These are phyloP conservation scores for Phytophthora parvispora DNA, from an alignment of 352 stramenopile genomes.

Conservation along the genomic window DNA sequence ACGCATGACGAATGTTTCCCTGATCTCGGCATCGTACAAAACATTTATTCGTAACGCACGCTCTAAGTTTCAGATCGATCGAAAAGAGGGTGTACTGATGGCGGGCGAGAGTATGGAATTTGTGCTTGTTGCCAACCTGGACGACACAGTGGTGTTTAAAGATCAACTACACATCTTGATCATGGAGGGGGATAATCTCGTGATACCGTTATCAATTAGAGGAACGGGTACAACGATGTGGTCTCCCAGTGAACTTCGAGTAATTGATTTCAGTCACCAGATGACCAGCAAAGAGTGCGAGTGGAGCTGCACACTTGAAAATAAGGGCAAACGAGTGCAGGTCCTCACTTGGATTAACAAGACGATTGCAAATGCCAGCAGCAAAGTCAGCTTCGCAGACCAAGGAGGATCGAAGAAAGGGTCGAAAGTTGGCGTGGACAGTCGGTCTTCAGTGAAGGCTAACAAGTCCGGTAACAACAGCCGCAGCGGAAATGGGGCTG, in stretches of 20 bases:
- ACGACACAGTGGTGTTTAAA: slow-evolving; percentile 94
- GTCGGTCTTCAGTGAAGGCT: slow-evolving; percentile 14
- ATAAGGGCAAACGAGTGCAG: slow-evolving; percentile 95
- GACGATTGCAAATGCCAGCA: slow-evolving; percentile 26
- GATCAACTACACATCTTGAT: slow-evolving; percentile 96
- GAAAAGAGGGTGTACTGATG: slow-evolving; percentile 88
- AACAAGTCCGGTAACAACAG: slow-evolving; percentile 30
- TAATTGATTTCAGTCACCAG: slow-evolving; percentile 94
- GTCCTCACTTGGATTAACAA: slow-evolving; percentile 95
- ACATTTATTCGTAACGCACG: slow-evolving; percentile 94
- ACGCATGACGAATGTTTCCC: slow-evolving; percentile 88
- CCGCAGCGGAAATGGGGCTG: slow-evolving; percentile 13
- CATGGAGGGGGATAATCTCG: slow-evolving; percentile 91
- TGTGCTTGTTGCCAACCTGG: slow-evolving; percentile 91
- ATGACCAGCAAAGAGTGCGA: slow-evolving; percentile 93
- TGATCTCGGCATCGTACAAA: slow-evolving; percentile 94
- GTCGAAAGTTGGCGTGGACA: slow-evolving; percentile 7
- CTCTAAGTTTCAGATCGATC: slow-evolving; percentile 94
- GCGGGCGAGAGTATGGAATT: slow-evolving; percentile 83
- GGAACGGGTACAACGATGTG: slow-evolving; percentile 97
- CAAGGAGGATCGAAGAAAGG: slow-evolving; percentile 30
- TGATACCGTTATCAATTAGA: slow-evolving; percentile 91
- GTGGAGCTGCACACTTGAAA: slow-evolving; percentile 95
- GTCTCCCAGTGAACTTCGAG: slow-evolving; percentile 87
- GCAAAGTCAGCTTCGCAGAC: slow-evolving; percentile 20